Evolutionary conservation across 352 stramenopile genomes (phyloP).

Genomic region (Pythium grandisporangium): DNA sequence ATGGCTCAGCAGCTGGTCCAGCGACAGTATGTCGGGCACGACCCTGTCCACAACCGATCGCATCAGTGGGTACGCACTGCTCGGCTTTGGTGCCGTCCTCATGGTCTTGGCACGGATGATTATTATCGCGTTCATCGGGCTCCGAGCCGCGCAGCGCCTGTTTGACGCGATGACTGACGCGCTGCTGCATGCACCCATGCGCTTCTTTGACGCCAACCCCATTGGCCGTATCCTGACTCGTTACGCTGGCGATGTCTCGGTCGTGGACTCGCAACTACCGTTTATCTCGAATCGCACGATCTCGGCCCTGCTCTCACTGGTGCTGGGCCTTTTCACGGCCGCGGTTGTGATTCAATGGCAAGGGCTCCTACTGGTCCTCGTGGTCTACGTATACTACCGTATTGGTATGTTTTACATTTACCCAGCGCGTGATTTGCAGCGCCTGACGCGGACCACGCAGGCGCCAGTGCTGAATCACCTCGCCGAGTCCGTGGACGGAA

Average conservation of each 20-base stretch:
- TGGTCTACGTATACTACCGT: conserved; percentile 67
- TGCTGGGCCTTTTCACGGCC: conserved; percentile 50
- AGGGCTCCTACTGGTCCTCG: conserved; percentile 45
- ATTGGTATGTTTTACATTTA: conserved; percentile 27
- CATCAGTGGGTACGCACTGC: neutral
- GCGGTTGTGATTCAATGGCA: conserved; percentile 47
- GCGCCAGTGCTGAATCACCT: conserved; percentile 31
- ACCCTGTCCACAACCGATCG: neutral
- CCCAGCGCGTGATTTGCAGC: conserved; percentile 30
- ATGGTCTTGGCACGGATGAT: neutral
- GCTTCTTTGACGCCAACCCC: conserved; percentile 88
- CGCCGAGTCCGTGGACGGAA: conserved; percentile 32
- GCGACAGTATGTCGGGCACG: neutral
- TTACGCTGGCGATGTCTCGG: conserved; percentile 80
- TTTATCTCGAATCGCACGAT: conserved; percentile 14
- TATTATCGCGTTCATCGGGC: neutral
- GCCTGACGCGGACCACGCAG: conserved; percentile 29
- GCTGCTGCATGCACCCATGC: conserved; percentile 71
- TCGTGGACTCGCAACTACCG: conserved; percentile 53
- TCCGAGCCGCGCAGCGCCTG: conserved; percentile 27
- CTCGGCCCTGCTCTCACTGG: conserved; percentile 36
- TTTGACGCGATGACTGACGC: conserved; percentile 80
- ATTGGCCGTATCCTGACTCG: conserved; percentile 80
- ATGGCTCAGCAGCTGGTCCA: conserved; percentile 85
- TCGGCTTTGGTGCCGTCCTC: neutral